These are phyloP conservation scores for Ophiostoma sp. DNA, from an alignment of 2,329 filamentous ascomycete species.

Conservation along the genomic window DNA sequence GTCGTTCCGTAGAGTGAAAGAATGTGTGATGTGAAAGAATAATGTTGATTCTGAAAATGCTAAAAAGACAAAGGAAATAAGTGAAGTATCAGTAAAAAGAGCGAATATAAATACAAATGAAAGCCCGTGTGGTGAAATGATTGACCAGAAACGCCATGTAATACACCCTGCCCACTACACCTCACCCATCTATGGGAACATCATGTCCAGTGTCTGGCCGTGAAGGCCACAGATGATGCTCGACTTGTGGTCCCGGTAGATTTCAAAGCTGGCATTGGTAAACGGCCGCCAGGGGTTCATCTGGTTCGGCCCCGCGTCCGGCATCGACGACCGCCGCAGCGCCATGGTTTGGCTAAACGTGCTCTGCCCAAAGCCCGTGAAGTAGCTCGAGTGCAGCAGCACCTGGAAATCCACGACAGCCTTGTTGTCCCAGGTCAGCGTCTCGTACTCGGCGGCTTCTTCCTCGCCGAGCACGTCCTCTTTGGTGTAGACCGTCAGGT, in stretches of 20 bases:
- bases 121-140: too few relatives aligned
- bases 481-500: constrained; percentile 26
- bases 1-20: too few relatives aligned
- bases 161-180: background rate
- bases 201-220: background rate
- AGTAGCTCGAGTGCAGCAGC: constrained; percentile 20
- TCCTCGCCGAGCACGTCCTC: constrained; percentile 37
- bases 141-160: background rate
- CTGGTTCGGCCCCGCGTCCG: constrained; percentile 21
- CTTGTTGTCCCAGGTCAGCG: constrained; percentile 36
- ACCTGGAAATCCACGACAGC: constrained; percentile 26
- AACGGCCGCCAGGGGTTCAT: background rate
- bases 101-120: too few relatives aligned
- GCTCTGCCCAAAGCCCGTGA: constrained; percentile 23
- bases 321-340: constrained; percentile 20
- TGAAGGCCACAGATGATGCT: background rate
- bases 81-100: too few relatives aligned
- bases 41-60: too few relatives aligned
- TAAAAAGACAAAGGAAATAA: too few relatives aligned
- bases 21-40: too few relatives aligned
- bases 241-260: background rate
- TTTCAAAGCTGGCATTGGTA: background rate
- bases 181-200: background rate
- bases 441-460: constrained; percentile 35
- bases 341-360: constrained; percentile 23